Evolutionary conservation across 139 green algal genomes (phyloP).

Genomic region (Chlamydomonas urium): DNA sequence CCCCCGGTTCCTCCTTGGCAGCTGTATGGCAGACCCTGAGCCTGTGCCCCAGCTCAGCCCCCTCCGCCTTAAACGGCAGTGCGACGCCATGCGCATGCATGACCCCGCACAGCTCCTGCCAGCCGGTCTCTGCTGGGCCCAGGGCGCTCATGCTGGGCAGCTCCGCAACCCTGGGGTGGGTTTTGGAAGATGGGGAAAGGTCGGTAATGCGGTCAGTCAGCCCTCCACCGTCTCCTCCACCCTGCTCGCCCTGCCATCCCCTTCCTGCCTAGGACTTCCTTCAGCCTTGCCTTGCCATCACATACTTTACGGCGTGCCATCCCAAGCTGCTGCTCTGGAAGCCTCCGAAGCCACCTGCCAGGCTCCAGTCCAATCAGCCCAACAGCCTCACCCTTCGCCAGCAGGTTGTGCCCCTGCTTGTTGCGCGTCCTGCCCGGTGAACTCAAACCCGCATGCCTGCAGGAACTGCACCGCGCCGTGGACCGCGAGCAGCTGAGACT

Average conservation of each 20-base stretch:
- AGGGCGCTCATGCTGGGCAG: neutral
- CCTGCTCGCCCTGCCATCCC: no score
- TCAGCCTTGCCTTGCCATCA: no score
- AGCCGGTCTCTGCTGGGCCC: neutral
- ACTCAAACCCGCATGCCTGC: slow-evolving; percentile 10
- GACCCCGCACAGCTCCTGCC: slow-evolving; percentile 4
- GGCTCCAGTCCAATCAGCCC: neutral
- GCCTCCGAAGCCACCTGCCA: no score
- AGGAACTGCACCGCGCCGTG: neutral
- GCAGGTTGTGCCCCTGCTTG: neutral
- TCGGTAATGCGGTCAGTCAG: neutral
- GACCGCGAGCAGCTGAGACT: neutral
- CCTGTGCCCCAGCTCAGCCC: no score
- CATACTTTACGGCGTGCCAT: no score
- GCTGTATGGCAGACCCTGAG: no score
- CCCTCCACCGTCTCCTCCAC: neutral
- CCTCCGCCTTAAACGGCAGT: no score
- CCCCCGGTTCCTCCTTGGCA: no score
- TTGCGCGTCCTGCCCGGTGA: neutral
- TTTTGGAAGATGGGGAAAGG: neutral
- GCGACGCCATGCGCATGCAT: neutral
- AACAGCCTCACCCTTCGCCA: neutral
- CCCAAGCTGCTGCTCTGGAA: no score
- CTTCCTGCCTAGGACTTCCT: no score
- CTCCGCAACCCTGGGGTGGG: neutral